phyloP scores from a whole-genome alignment of 2,329 filamentous ascomycete species.

The Penicillium sp. region DNA sequence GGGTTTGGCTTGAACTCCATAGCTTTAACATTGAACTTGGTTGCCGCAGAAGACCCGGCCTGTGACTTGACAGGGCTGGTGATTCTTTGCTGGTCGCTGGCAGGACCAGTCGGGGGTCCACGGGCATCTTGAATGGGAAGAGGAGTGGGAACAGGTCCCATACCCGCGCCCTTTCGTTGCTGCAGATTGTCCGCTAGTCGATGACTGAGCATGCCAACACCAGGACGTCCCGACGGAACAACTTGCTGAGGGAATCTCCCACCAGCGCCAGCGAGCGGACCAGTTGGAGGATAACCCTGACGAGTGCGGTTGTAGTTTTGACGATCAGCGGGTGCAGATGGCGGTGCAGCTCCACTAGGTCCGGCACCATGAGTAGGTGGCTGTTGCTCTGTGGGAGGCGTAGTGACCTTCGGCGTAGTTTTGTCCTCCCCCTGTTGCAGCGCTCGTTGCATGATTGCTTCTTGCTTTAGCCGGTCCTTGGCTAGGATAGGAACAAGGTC shows the following conservation, averaged over 20 bases:
- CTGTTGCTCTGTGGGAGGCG: slow-evolving; percentile 52
- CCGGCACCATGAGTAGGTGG: slow-evolving; percentile 45
- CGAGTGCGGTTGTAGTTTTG: slow-evolving; percentile 49
- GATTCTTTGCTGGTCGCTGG: slow-evolving; percentile 52
- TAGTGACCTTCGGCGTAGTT: slow-evolving; percentile 44
- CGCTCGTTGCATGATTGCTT: slow-evolving; percentile 86
- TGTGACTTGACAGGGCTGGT: slow-evolving; percentile 47
- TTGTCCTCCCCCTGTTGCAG: slow-evolving; percentile 67
- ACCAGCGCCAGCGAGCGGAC: slow-evolving; percentile 42
- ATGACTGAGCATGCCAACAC: slow-evolving; percentile 48
- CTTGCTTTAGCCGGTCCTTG: slow-evolving; percentile 92
- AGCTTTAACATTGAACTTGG: slow-evolving; percentile 60
- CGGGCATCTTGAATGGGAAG: slow-evolving; percentile 65
- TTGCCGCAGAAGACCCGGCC: slow-evolving; percentile 52
- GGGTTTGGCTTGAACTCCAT: slow-evolving; percentile 83
- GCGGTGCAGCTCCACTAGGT: slow-evolving; percentile 40
- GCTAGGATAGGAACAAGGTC: slow-evolving; percentile 93
- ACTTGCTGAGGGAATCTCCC: slow-evolving; percentile 45
- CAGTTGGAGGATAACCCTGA: slow-evolving; percentile 46
- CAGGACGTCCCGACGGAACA: slow-evolving; percentile 41
- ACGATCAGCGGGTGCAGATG: slow-evolving; percentile 45
- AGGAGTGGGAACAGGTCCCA: slow-evolving; percentile 50
- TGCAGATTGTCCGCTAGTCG: slow-evolving; percentile 53
- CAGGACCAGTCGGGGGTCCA: slow-evolving; percentile 70
- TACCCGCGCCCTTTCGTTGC: slow-evolving; percentile 47